Percentiles rank a stretch among this genome's conserved stretches.
These are phyloP conservation scores for Juncus inflexus DNA, from an alignment of 176 grass and related monocot species.

Conservation along the genomic window DNA sequence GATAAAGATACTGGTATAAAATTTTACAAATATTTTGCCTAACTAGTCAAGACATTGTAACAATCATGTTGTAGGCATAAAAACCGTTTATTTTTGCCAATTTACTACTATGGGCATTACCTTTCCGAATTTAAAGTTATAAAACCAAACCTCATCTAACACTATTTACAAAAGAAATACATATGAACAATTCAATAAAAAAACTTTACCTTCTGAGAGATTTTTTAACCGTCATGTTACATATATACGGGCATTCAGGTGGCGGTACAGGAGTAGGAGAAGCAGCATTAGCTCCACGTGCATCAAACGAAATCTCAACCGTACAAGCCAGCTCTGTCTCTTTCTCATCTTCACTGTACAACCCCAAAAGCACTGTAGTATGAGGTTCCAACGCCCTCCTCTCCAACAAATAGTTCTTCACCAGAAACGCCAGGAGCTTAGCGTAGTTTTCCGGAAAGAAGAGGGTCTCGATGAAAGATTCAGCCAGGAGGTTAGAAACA, in stretches of 20 bases:
- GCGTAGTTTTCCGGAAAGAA: slow-evolving; percentile 49
- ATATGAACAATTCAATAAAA: background rate
- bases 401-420: slow-evolving; percentile 60
- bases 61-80: no score
- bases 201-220: slow-evolving; percentile 60
- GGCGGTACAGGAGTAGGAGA: slow-evolving; percentile 64
- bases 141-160: no score
- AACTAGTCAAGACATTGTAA: no score
- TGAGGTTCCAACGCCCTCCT: slow-evolving; percentile 56
- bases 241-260: slow-evolving; percentile 69
- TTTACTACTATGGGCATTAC: no score
- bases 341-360: slow-evolving; percentile 29
- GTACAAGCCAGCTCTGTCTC: slow-evolving; percentile 46
- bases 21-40: no score
- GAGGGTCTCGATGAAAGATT: slow-evolving; percentile 74
- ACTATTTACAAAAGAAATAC: background rate
- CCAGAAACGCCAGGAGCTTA: slow-evolving; percentile 58
- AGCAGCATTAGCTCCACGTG: slow-evolving; percentile 51
- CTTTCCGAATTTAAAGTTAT: no score
- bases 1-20: slow-evolving; percentile 1
- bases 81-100: no score
- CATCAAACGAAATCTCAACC: slow-evolving; percentile 79
- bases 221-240: slow-evolving; percentile 90
- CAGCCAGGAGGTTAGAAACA: slow-evolving; percentile 54
- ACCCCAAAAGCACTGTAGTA: slow-evolving; percentile 61